phyloP scores from a whole-genome alignment of 2,329 filamentous ascomycete genomes.

The Talaromyces atroroseus region DNA sequence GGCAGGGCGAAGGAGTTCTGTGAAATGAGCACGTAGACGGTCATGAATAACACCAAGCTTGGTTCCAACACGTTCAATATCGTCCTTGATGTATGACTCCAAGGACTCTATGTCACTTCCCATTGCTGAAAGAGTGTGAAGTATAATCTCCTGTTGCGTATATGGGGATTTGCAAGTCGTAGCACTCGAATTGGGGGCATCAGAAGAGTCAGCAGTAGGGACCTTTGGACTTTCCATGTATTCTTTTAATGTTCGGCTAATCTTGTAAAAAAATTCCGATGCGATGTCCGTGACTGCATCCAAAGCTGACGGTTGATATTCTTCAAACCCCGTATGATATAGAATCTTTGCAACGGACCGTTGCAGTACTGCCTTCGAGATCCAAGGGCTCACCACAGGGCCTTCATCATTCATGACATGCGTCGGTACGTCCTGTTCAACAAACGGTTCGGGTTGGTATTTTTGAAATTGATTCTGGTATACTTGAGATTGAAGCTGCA shows the following conservation, averaged over 20 bases:
- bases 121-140: conserved; percentile 80
- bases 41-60: conserved; percentile 85
- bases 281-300: conserved; percentile 87
- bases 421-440: conserved; percentile 80
- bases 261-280: conserved; percentile 80
- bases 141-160: conserved; percentile 74
- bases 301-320: conserved; percentile 89
- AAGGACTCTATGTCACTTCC: conserved; percentile 76
- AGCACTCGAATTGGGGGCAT: conserved; percentile 35
- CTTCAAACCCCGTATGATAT: conserved; percentile 94
- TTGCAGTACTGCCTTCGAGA: conserved; percentile 78
- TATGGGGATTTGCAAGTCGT: conserved; percentile 61
- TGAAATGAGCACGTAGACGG: conserved; percentile 85
- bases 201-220: conserved; percentile 45
- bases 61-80: conserved; percentile 75
- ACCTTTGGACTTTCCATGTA: conserved; percentile 81
- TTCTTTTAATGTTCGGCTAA: conserved; percentile 70
- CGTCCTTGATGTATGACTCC: conserved; percentile 84
- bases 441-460: conserved; percentile 83
- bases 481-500: conserved; percentile 96
- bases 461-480: conserved; percentile 98
- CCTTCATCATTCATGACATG: conserved; percentile 85
- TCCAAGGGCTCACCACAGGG: conserved; percentile 75
- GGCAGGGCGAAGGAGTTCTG: conserved; percentile 88
- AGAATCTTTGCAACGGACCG: conserved; percentile 91